Conservation (phyloP, 225 moss, liverwort and hornwort species). For the Asterella californica region DNA sequence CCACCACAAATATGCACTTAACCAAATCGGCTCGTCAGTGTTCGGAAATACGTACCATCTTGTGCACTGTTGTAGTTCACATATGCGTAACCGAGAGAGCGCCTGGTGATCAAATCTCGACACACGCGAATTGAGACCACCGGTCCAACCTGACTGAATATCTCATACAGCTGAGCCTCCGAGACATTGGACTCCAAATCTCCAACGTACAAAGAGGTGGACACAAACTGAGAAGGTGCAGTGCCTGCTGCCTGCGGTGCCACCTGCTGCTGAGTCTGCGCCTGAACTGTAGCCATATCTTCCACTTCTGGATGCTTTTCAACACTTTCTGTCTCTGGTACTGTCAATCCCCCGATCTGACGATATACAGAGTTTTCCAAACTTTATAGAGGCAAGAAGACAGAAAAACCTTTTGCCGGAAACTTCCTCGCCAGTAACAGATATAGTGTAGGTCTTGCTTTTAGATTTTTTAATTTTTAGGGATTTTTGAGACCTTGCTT, state of each 20-base stretch:
- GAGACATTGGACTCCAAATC: slow-evolving; percentile 90
- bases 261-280: slow-evolving; percentile 68
- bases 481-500: slow-evolving; percentile 50
- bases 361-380: slow-evolving; percentile 20
- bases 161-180: slow-evolving; percentile 94
- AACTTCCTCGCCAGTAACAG: slow-evolving; percentile 20
- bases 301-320: slow-evolving; percentile 5
- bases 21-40: not conserved
- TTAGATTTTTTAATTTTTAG: slow-evolving; percentile 51
- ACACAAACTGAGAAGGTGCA: slow-evolving; percentile 82
- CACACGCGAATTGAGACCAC: slow-evolving; percentile 97
- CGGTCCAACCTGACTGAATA: slow-evolving; percentile 93
- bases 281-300: slow-evolving; percentile 70
- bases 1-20: not conserved
- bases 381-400: slow-evolving; percentile 14
- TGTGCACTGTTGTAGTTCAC: slow-evolving; percentile 93
- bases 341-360: slow-evolving; percentile 25
- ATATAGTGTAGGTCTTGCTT: slow-evolving; percentile 29
- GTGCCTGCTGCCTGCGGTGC: slow-evolving; percentile 63
- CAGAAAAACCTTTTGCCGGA: slow-evolving; percentile 25
- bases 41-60: slow-evolving; percentile 59
- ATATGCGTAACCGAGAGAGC: slow-evolving; percentile 90
- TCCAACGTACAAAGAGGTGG: slow-evolving; percentile 88
- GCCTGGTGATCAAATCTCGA: slow-evolving; percentile 92
- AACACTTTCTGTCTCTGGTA: slow-evolving; percentile 13